Conservation (phyloP, 139 green algal species). For the Micractinium conductrix region DNA sequence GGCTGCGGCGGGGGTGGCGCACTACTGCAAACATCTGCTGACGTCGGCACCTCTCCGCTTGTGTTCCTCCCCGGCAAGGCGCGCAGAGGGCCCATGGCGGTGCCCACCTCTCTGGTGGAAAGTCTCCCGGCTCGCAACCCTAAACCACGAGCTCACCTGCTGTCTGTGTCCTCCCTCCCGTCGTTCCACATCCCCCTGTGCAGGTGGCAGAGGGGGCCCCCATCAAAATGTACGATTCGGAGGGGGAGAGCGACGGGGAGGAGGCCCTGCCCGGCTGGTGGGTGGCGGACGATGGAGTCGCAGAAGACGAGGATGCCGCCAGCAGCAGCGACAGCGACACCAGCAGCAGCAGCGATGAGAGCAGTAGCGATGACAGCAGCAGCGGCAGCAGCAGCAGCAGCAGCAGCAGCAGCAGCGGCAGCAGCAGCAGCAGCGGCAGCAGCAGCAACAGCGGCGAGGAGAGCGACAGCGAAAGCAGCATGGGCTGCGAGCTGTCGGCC, state of each 20-base stretch:
- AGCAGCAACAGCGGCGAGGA: not conserved
- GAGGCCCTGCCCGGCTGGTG: not conserved
- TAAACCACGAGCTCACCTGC: too few relatives aligned
- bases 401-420: constrained; percentile 35
- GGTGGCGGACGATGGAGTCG: not conserved
- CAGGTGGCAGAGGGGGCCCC: constrained; percentile 1
- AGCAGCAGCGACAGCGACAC: not conserved
- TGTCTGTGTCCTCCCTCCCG: too few relatives aligned
- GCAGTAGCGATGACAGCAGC: not conserved
- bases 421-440: constrained; percentile 1
- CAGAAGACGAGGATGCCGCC: not conserved
- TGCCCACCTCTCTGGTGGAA: too few relatives aligned
- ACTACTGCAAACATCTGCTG: too few relatives aligned
- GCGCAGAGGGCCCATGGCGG: too few relatives aligned
- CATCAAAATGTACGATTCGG: not conserved
- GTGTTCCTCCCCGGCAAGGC: too few relatives aligned
- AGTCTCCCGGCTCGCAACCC: too few relatives aligned
- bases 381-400: not conserved
- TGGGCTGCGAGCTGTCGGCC: not conserved
- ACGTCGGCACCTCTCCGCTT: too few relatives aligned
- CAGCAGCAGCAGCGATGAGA: not conserved
- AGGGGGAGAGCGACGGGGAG: not conserved
- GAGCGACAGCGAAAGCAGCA: not conserved
- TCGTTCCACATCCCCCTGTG: too few relatives aligned
- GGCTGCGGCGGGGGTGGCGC: too few relatives aligned